Evolutionary conservation across 495 filamentous ascomycete genomes (phyloP).

Genomic region (Cudoniella acicularis): DNA sequence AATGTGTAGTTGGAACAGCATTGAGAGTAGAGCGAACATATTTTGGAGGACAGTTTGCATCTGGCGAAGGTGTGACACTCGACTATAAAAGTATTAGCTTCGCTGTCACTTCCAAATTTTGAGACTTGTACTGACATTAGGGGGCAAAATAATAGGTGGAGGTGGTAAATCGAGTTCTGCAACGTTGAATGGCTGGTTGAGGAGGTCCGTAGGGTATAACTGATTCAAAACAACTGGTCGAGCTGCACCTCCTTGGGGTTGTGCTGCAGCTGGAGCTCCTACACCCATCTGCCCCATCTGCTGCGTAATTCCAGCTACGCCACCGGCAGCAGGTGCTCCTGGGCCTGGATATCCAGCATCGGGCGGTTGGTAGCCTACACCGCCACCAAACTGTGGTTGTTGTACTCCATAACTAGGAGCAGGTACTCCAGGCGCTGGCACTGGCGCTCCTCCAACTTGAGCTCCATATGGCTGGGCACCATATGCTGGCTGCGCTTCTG

Average conservation of each 20-base stretch:
- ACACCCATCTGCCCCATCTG: constrained; percentile 77
- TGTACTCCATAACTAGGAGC: constrained; percentile 25
- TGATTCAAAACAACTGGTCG: constrained; percentile 69
- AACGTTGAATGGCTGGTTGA: constrained; percentile 90
- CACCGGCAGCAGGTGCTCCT: constrained; percentile 48
- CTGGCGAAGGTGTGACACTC: constrained; percentile 86
- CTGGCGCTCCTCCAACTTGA: constrained; percentile 31
- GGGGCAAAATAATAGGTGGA: constrained; percentile 84
- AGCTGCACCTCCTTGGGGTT: constrained; percentile 46
- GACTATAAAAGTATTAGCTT: constrained; percentile 52
- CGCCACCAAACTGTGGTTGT: constrained; percentile 32
- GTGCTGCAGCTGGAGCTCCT: constrained; percentile 45
- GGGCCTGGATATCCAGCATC: constrained; percentile 59
- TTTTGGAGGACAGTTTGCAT: constrained; percentile 89
- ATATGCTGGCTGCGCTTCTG: constrained; percentile 33
- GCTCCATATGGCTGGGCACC: constrained; percentile 63
- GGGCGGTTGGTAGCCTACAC: constrained; percentile 62
- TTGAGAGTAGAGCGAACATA: constrained; percentile 95
- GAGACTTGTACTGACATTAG: constrained; percentile 78
- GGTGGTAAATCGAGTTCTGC: constrained; percentile 89
- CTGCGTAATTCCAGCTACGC: constrained; percentile 72
- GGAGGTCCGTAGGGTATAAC: constrained; percentile 85
- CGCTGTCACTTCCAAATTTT: too few relatives aligned
- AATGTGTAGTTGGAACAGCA: constrained; percentile 84
- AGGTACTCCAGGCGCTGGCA: constrained; percentile 13